Evolutionary conservation across 257 asterid species (phyloP).

Genomic region (Fraxinus americana): DNA sequence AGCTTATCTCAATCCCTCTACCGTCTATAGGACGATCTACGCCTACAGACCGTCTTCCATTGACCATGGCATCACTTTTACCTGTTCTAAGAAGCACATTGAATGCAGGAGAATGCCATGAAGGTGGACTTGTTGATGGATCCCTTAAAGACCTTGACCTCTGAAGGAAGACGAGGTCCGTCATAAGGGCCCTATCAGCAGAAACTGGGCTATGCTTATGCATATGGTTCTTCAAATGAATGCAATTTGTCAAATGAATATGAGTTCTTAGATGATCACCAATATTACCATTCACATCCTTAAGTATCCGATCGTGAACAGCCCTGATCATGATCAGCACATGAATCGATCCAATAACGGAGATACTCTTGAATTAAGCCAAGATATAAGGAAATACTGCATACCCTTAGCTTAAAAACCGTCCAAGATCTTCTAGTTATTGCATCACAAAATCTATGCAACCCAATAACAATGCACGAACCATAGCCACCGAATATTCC

Average conservation of each 20-base stretch:
- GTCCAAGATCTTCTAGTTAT: conserved; percentile 32
- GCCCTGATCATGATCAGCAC: conserved; percentile 84
- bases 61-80: conserved; percentile 45
- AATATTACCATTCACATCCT: conserved; percentile 79
- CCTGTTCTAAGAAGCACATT: conserved; percentile 43
- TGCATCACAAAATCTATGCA: conserved; percentile 10
- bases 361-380: conserved; percentile 33
- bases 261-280: conserved; percentile 88
- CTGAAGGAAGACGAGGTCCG: conserved; percentile 85
- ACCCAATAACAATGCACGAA: conserved; percentile 21
- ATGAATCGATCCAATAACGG: conserved; percentile 33
- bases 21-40: conserved; percentile 41
- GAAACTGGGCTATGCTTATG: conserved; percentile 89
- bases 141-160: conserved; percentile 83
- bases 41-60: conserved; percentile 57
- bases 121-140: conserved; percentile 81
- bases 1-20: conserved; percentile 46
- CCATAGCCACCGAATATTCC: conserved; percentile 31
- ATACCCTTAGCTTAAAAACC: conserved; percentile 34
- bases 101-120: conserved; percentile 63
- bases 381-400: conserved; percentile 33
- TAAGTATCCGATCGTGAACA: conserved; percentile 79
- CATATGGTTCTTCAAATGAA: conserved; percentile 96
- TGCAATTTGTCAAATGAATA: conserved; percentile 94
- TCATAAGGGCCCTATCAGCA: conserved; percentile 73